Base-by-base conservation (phyloP, 345 rosid species). In the Eutrema yunnanense region DNA sequence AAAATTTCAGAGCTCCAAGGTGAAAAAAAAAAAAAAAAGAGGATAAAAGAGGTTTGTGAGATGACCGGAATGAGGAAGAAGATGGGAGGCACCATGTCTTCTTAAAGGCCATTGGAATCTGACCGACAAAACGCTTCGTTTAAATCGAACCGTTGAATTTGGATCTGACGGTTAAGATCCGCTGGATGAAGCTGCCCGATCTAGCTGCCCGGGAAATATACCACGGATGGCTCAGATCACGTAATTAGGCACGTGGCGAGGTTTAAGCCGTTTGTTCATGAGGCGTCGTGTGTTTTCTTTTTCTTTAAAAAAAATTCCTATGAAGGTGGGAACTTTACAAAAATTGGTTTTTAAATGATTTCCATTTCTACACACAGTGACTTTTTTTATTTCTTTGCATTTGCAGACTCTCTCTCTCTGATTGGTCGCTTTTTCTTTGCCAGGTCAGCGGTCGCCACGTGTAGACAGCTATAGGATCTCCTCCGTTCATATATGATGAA, bases 81-180 rank as follows among this genome's bases (percentile, higher is more conserved):
- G 71, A 37, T n/a, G 57, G 49, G 71, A 56, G 58, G 71, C 71
- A 73, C n/a, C 71, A 29, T 26, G 71, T 73, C 71, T 54, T 36
- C 65, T 73, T 73, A 73, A 73, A 73, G 77, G 71, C 65, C 57
- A 46, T 27, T 14, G 51, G 65, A 73, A 65, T 65, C 77, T 73
- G 77, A 46, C 77, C 76, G 69, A 42, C 9, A 62, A 1, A 16
- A 61, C 27, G 53, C 56, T 53, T 54, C 0, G 41, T 27, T 55
- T n/a, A 0, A 6, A 54, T 65, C 65, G 0, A n/a, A 27, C 51
- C 71, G 77, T 73, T 36, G 5, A 37, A 0, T 47, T 54, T 6
- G 4, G 71, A 73, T 73, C 71, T 65, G 47, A 73, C 77, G 71
- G 58, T 65, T 26, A 9, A 64, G 56, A 72, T 62, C 5, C 3